Conservation (phyloP, 257 asterid genomes). For the Petrea volubilis region DNA sequence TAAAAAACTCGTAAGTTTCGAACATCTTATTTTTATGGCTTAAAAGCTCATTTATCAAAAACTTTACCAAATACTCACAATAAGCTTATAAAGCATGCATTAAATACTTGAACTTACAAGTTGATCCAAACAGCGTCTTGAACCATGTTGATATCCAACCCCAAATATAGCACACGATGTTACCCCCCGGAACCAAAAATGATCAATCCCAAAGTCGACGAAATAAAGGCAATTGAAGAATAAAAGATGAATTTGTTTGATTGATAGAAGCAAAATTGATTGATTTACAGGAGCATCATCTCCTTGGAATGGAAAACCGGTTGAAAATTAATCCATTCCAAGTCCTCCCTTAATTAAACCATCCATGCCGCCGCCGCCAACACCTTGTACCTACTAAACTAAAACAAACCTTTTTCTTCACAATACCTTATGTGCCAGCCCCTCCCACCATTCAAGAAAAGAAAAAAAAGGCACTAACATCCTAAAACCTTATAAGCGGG, state of each 20-base stretch:
- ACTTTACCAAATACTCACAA: too few species aligned
- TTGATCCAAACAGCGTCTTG: too few species aligned
- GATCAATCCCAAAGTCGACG: too few species aligned
- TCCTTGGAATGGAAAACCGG: conserved; percentile 50
- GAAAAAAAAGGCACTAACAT: conserved; percentile 12
- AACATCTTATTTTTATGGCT: too few species aligned
- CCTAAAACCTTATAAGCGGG: conserved; percentile 43
- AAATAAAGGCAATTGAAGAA: neutral
- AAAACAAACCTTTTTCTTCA: conserved; percentile 23
- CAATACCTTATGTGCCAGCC: conserved; percentile 25
- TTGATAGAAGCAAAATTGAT: conserved; percentile 31
- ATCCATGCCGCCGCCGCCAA: conserved; percentile 23
- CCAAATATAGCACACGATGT: too few species aligned
- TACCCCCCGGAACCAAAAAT: too few species aligned
- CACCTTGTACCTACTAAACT: conserved; percentile 28
- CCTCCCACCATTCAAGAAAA: conserved; percentile 17
- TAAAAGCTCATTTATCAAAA: too few species aligned
- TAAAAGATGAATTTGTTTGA: conserved; percentile 8
- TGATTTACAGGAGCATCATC: conserved; percentile 31
- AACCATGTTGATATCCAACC: too few species aligned
- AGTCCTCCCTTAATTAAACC: conserved; percentile 61
- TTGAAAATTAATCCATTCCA: conserved; percentile 67
- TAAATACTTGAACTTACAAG: too few species aligned
- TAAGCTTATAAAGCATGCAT: too few species aligned
- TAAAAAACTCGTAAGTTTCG: too few species aligned